Base-by-base conservation (phyloP, 305 asterid genomes). In the Fraxinus sp. region DNA sequence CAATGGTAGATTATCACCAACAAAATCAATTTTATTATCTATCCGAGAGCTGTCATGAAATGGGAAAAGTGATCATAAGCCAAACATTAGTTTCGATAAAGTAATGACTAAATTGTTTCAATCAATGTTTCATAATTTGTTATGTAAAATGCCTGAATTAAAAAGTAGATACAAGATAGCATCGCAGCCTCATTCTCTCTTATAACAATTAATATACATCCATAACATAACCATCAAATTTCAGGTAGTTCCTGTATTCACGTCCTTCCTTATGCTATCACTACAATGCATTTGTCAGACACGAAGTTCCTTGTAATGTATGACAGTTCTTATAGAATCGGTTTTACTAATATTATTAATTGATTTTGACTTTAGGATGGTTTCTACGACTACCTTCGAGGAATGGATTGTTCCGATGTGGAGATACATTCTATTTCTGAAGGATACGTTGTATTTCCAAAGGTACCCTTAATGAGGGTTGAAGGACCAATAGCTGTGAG, bases 371-470 rank as follows among this genome's bases (percentile, higher is more conserved):
- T 89, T 79, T 88, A 96, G 99, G 87, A 82, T 87, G 97, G 93
- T 81, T 94, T 96, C 92, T 96, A 55, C 74, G 86, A 94, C 84
- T 96, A 96, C 89, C 99, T 96, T 64, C 91, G 92, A 64, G 91
- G 87, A 85, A 75, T 93, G 78, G 92, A 97, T 86, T 94, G 98
- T 88, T 91, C 94, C 24, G 93, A 93, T 89, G 86, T 97, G 91
- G 98, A 97, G 90, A 91, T 97, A 88, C 91, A 94, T 86, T 92
- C 99, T 73, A 90, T 97, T 84, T 84, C 97, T 80, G 99, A 97
- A 89, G 99, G 98, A 86, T 89, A 85, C 80, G 99, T 90, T 83
- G 97, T 97, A 83, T 94, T 93, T 79, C 99, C 99, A 7, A 97
- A 92, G 93, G 91, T 94, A 86, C 99, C 99, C 10, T 82, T 94